Percentiles rank a stretch among this genome's conserved stretches.
Evolutionary conservation across 2,329 filamentous ascomycete genomes (phyloP).

Genomic region (Triangularia verruculosa): DNA sequence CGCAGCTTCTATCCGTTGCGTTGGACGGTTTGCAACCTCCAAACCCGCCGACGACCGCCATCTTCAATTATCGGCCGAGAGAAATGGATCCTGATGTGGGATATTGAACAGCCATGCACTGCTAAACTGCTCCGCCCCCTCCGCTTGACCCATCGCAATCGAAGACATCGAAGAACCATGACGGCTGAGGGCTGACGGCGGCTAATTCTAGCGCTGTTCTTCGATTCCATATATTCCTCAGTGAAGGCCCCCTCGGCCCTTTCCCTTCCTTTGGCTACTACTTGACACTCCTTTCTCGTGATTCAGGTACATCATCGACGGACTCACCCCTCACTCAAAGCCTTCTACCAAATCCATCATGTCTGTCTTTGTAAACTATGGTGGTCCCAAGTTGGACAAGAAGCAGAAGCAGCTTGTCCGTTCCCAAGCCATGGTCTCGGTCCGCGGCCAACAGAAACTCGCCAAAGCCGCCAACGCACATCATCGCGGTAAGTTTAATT

Average conservation of each 20-base stretch:
- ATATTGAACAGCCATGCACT: not conserved
- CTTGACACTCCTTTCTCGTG: not conserved
- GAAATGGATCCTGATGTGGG: not conserved
- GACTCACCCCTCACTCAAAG: not conserved
- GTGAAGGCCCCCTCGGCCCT: not conserved
- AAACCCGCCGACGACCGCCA: not conserved
- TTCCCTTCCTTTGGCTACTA: not conserved
- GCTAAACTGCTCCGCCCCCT: not conserved
- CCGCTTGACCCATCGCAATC: not conserved
- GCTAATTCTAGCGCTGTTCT: not conserved
- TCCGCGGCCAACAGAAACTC: slow-evolving; percentile 7
- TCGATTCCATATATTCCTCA: not conserved
- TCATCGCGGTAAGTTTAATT: not conserved
- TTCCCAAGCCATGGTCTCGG: slow-evolving; percentile 12
- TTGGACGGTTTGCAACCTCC: not conserved
- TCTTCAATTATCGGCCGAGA: not conserved
- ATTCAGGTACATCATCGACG: not conserved
- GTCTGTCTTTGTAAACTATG: slow-evolving; percentile 16
- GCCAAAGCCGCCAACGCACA: not conserved
- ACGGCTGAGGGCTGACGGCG: not conserved
- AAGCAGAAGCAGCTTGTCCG: slow-evolving; percentile 10
- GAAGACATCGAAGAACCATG: not conserved
- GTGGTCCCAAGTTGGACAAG: slow-evolving; percentile 12
- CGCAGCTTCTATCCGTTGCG: not conserved
- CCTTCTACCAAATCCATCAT: not conserved